phyloP scores from a whole-genome alignment of 2,329 filamentous ascomycete genomes.

The Pseudopithomyces maydicus region DNA sequence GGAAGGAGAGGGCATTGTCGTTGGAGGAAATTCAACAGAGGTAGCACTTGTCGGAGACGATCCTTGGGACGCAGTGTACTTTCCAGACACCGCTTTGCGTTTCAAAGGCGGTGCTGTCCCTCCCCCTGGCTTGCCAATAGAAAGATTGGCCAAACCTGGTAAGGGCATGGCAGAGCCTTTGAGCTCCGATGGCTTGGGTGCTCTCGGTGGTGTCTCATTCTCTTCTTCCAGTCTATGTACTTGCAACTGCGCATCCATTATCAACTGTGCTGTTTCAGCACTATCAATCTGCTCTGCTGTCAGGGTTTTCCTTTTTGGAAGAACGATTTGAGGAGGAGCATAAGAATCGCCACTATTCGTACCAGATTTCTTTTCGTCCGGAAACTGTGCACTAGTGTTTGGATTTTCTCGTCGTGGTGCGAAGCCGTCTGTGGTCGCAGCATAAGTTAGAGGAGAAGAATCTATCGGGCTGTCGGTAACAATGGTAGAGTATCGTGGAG shows the following conservation, averaged over 20 bases:
- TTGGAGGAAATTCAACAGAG: constrained; percentile 17
- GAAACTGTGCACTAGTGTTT: constrained; percentile 11
- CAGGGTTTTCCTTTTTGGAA: constrained; percentile 53
- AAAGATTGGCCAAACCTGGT: constrained; percentile 25
- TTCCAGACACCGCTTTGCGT: constrained; percentile 23
- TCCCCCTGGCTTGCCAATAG: constrained; percentile 8
- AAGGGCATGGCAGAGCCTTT: constrained; percentile 19
- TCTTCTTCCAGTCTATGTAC: constrained; percentile 13
- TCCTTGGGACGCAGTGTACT: constrained; percentile 15
- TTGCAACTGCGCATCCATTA: constrained; percentile 16
- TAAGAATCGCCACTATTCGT: constrained; percentile 36
- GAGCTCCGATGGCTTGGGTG: constrained; percentile 11
- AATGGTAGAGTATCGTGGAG: constrained; percentile 52
- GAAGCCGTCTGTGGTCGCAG: constrained; percentile 48
- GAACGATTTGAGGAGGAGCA: constrained; percentile 44
- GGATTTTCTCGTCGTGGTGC: constrained; percentile 28
- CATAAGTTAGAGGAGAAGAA: constrained; percentile 46
- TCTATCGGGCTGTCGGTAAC: constrained; percentile 45
- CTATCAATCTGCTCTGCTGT: constrained; percentile 49
- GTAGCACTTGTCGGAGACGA: constrained; percentile 23
- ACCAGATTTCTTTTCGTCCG: constrained; percentile 46
- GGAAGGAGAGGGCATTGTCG: constrained; percentile 12
- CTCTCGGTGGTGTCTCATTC: constrained; percentile 10
- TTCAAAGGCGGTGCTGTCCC: constrained; percentile 12
- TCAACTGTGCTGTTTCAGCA: constrained; percentile 27